Base-by-base conservation (phyloP, 139 green algal genomes). In the Tetradesmus obliquus region DNA sequence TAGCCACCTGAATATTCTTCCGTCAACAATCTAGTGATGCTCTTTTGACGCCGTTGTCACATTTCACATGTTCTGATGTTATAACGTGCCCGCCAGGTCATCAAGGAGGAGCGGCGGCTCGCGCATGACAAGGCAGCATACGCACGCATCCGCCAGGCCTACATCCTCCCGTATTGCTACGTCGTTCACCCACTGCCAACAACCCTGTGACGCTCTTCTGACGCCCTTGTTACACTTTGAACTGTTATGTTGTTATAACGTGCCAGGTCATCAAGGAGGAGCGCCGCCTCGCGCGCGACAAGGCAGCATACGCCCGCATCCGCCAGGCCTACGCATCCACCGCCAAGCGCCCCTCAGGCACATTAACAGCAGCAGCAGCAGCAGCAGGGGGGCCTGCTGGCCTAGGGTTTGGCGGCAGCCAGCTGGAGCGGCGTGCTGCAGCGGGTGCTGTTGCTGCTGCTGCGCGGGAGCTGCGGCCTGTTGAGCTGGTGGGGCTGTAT, bases 401-500 rank as follows among this genome's bases (percentile, higher is more conserved):
- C 45, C 5, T 84, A 7, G 45, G 79, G 79, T 7, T 66, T 82
- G 32, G 62, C 12, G 20, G 13, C 32, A 55, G 55, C 20, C 62
- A 58, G 62, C 66, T 17, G 74, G n/a, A 9, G 72, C 55, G 71
- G 19, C 85, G 79, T 66, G 57, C 32, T 55, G 71, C 32, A 76
- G 93, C 94, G 45, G 95, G 95, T 2, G 94, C 95, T 10, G 92
- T 97, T 32, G 89, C 94, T 55, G 93, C 93, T n/a, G 95, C 96
- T n/a, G 91, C 94, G 3, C 89, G 96, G 1, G 95, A 98, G 93
- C 91, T 98, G 88, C 91, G 96, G 69, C 95, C 96, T 0, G 92
- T 97, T 15, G 96, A 98, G 93, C 96, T 98, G 69, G 95, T 97
- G 4, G 92, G 94, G 8, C 80, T 97, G 9, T 98, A 98, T 85